Conservation (phyloP, 257 asterid species). For the Scutellaria baicalensis region DNA sequence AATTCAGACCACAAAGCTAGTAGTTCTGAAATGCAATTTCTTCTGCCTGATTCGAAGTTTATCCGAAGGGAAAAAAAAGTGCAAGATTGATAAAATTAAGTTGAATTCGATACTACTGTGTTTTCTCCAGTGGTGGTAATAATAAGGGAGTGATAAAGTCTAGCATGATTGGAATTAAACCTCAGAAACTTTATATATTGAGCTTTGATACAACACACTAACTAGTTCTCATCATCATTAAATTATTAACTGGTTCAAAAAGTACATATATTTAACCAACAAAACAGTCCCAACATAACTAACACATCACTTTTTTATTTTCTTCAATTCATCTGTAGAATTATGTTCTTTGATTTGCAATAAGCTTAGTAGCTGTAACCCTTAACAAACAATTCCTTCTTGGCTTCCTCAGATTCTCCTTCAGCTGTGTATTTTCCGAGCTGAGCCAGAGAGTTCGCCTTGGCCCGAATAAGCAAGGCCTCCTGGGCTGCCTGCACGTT, state of each 20-base stretch:
- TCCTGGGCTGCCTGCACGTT: conserved; percentile 65
- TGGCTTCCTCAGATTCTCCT: conserved; percentile 79
- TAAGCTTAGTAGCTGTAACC: conserved; percentile 52
- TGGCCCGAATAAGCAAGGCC: conserved; percentile 52
- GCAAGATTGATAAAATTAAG: background rate
- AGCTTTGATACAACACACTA: conserved; percentile 23
- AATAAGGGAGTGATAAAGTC: too few relatives aligned
- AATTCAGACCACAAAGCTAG: background rate
- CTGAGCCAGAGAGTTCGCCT: conserved; percentile 73
- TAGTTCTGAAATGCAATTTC: background rate
- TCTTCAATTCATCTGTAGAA: background rate
- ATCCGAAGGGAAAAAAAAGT: background rate
- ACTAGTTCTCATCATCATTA: conserved; percentile 28
- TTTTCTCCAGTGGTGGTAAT: too few relatives aligned
- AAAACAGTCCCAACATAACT: conserved; percentile 13
- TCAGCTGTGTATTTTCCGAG: conserved; percentile 72
- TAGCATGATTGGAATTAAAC: too few relatives aligned
- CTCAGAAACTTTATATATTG: conserved; percentile 13
- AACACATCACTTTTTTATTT: background rate
- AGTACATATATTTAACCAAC: conserved; percentile 9
- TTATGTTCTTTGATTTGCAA: background rate
- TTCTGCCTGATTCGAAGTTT: background rate
- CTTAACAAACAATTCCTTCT: conserved; percentile 67
- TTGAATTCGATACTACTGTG: too few relatives aligned
- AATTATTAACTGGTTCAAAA: conserved; percentile 14